These are phyloP conservation scores for Hygrophoropsis aurantiaca DNA, from an alignment of 768 basidiomycete species.

Conservation along the genomic window DNA sequence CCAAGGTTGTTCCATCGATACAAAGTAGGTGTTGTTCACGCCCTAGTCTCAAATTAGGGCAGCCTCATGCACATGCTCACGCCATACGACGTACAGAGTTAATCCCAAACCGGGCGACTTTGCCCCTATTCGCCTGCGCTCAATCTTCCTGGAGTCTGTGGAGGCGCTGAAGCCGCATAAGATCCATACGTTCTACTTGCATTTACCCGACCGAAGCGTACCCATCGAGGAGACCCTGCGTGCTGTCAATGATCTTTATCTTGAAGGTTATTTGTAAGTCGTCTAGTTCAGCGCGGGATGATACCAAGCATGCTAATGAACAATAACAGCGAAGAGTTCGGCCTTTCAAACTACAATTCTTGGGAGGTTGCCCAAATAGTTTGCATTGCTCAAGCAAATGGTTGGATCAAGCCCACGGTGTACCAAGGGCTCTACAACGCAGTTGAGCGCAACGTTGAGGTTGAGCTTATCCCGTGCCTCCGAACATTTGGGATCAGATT, in stretches of 20 bases:
- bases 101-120: background rate
- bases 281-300: too few species aligned
- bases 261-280: slow-evolving; percentile 50
- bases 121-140: background rate
- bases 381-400: slow-evolving; percentile 39
- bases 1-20: slow-evolving; percentile 18
- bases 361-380: slow-evolving; percentile 50
- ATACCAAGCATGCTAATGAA: slow-evolving; percentile 5
- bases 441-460: slow-evolving; percentile 39
- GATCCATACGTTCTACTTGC: slow-evolving; percentile 37
- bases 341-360: slow-evolving; percentile 4
- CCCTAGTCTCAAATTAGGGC: too few species aligned
- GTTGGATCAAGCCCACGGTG: slow-evolving; percentile 46
- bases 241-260: slow-evolving; percentile 46
- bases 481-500: slow-evolving; percentile 37
- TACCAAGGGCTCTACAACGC: slow-evolving; percentile 52
- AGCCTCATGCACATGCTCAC: too few species aligned
- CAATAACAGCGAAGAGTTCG: background rate
- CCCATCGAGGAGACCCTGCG: slow-evolving; percentile 46
- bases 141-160: background rate
- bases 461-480: slow-evolving; percentile 44
- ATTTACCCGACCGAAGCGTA: slow-evolving; percentile 40
- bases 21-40: slow-evolving; percentile 13
- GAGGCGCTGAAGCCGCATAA: background rate
- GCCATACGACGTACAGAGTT: background rate